These are phyloP conservation scores for Xylariales sp. DNA, from an alignment of 2,329 filamentous ascomycete species.

Conservation along the genomic window DNA sequence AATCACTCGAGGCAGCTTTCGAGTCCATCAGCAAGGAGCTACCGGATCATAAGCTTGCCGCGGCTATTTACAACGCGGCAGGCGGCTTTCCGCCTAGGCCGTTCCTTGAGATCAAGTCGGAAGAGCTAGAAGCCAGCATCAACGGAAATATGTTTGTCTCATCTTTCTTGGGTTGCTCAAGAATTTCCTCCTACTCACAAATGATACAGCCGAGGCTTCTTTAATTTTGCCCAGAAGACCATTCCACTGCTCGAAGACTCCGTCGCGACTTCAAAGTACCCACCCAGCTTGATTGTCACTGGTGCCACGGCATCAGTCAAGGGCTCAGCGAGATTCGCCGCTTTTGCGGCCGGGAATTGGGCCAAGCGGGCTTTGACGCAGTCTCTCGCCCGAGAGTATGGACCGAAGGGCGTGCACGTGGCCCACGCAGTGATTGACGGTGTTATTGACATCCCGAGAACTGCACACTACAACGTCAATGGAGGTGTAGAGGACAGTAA, in stretches of 20 bases:
- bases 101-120: constrained; percentile 48
- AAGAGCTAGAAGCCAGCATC: constrained; percentile 43
- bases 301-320: constrained; percentile 78
- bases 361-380: constrained; percentile 70
- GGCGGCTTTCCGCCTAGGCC: constrained; percentile 45
- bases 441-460: constrained; percentile 74
- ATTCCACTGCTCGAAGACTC: constrained; percentile 67
- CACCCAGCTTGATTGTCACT: constrained; percentile 79
- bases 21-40: constrained; percentile 56
- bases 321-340: constrained; percentile 62
- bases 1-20: constrained; percentile 47
- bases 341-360: constrained; percentile 78
- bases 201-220: constrained; percentile 56
- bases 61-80: constrained; percentile 69
- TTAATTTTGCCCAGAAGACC: constrained; percentile 67
- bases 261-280: constrained; percentile 50
- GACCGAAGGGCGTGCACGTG: constrained; percentile 78
- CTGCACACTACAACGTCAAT: constrained; percentile 47
- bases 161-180: neutral
- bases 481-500: constrained; percentile 52
- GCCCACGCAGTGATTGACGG: constrained; percentile 80
- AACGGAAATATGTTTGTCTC: constrained; percentile 39
- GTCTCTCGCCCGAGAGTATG: constrained; percentile 77
- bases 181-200: neutral
- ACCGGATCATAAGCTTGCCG: constrained; percentile 49